These are phyloP conservation scores for Gossypium turneri DNA, from an alignment of 345 rosid species.

Conservation along the genomic window DNA sequence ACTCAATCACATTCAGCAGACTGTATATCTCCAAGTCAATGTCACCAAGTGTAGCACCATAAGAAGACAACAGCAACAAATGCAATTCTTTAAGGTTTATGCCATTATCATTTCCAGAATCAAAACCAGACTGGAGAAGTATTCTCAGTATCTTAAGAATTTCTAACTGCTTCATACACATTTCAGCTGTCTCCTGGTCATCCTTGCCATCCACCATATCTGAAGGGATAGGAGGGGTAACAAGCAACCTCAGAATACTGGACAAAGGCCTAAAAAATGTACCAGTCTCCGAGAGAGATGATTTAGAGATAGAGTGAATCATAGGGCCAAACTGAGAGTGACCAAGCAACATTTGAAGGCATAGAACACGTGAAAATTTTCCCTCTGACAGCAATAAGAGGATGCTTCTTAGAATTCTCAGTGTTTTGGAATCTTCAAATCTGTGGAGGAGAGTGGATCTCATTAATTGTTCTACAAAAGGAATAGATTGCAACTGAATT, in stretches of 20 bases:
- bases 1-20: conserved; percentile 60
- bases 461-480: conserved; percentile 65
- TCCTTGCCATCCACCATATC: conserved; percentile 21
- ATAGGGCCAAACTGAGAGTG: conserved; percentile 77
- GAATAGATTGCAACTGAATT: conserved; percentile 47
- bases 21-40: conserved; percentile 67
- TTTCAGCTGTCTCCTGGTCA: conserved; percentile 29
- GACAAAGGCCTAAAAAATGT: conserved; percentile 61
- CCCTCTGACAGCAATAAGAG: conserved; percentile 51
- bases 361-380: conserved; percentile 42
- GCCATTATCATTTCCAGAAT: conserved; percentile 45
- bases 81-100: conserved; percentile 64
- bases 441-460: conserved; percentile 65
- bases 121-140: conserved; percentile 36
- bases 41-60: conserved; percentile 77
- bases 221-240: conserved; percentile 29
- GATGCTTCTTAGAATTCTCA: conserved; percentile 48
- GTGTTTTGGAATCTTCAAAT: conserved; percentile 65
- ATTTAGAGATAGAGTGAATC: conserved; percentile 38
- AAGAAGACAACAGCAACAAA: conserved; percentile 71
- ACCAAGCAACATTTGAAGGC: conserved; percentile 65
- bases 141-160: conserved; percentile 63
- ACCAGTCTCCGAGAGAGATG: conserved; percentile 41
- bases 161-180: conserved; percentile 47
- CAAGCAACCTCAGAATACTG: conserved; percentile 62